Conservation (phyloP, 2,329 filamentous ascomycete species). For the Alternaria arborescens region DNA sequence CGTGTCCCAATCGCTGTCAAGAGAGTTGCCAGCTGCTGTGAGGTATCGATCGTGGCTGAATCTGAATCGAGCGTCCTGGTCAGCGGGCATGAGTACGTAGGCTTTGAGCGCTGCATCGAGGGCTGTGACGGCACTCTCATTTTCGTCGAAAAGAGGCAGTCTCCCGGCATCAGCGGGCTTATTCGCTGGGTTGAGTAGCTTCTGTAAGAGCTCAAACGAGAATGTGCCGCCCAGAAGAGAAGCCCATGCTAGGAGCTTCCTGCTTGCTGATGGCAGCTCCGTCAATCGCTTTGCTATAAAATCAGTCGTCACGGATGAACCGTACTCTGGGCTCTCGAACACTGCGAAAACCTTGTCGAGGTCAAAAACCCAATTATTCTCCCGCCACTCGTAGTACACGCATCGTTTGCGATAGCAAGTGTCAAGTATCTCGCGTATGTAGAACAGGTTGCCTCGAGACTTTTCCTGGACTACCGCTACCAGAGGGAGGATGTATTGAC, state of each 20-base stretch:
- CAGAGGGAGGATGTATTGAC: slow-evolving; percentile 77
- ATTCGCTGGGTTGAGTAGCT: slow-evolving; percentile 76
- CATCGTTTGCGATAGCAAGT: slow-evolving; percentile 86
- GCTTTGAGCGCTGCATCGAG: slow-evolving; percentile 83
- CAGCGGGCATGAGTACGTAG: slow-evolving; percentile 81
- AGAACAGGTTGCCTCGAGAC: slow-evolving; percentile 87
- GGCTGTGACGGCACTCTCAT: slow-evolving; percentile 76
- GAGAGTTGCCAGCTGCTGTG: slow-evolving; percentile 67
- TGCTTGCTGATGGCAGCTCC: slow-evolving; percentile 77
- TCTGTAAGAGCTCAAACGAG: slow-evolving; percentile 81
- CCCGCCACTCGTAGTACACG: slow-evolving; percentile 89
- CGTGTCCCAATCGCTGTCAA: slow-evolving; percentile 68
- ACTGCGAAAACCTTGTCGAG: slow-evolving; percentile 86
- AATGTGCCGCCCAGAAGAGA: slow-evolving; percentile 83
- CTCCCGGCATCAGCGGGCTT: slow-evolving; percentile 52
- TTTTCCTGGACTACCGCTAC: slow-evolving; percentile 89
- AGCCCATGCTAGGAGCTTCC: slow-evolving; percentile 85
- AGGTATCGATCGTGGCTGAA: slow-evolving; percentile 91
- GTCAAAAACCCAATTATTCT: slow-evolving; percentile 80
- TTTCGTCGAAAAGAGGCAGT: slow-evolving; percentile 62
- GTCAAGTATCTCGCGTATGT: slow-evolving; percentile 88
- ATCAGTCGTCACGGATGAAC: slow-evolving; percentile 80
- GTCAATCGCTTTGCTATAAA: slow-evolving; percentile 82
- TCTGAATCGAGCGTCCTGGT: slow-evolving; percentile 83
- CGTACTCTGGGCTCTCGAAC: slow-evolving; percentile 80